Percentiles rank a stretch among this genome's conserved stretches.
phyloP scores from a whole-genome alignment of 2,329 filamentous ascomycete species.

The Colletotrichum coccodes region DNA sequence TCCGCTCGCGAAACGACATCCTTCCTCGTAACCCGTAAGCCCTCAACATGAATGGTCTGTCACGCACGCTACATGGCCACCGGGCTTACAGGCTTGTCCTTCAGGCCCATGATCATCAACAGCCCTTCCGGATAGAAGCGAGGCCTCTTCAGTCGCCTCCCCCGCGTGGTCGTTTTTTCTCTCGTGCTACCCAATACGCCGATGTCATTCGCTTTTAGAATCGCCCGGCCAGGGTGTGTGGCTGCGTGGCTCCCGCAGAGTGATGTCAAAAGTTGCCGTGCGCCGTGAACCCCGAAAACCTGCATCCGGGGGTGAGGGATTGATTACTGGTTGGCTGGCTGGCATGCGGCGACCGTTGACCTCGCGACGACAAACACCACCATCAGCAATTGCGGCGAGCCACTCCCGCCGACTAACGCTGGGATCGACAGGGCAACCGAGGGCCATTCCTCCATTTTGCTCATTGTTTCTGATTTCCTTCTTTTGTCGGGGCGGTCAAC shows the following conservation, averaged over 20 bases:
- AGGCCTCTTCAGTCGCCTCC: not conserved
- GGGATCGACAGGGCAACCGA: constrained; percentile 9
- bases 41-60: not conserved
- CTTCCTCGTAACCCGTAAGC: not conserved
- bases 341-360: not conserved
- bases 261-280: not conserved
- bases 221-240: not conserved
- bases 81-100: not conserved
- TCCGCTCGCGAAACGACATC: not conserved
- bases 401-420: not conserved
- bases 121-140: not conserved
- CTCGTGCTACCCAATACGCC: not conserved
- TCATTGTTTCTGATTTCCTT: not conserved
- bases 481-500: not conserved
- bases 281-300: not conserved
- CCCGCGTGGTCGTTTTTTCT: not conserved
- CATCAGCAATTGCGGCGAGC: not conserved
- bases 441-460: not conserved
- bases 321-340: not conserved
- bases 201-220: not conserved
- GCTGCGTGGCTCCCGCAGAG: not conserved
- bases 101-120: not conserved
- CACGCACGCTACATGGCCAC: not conserved
- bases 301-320: not conserved
- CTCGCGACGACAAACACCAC: not conserved